Percentiles rank a stretch among this genome's conserved stretches.
phyloP scores from a whole-genome alignment of 306 rosid genomes.

The Castanopsis chinensis region DNA sequence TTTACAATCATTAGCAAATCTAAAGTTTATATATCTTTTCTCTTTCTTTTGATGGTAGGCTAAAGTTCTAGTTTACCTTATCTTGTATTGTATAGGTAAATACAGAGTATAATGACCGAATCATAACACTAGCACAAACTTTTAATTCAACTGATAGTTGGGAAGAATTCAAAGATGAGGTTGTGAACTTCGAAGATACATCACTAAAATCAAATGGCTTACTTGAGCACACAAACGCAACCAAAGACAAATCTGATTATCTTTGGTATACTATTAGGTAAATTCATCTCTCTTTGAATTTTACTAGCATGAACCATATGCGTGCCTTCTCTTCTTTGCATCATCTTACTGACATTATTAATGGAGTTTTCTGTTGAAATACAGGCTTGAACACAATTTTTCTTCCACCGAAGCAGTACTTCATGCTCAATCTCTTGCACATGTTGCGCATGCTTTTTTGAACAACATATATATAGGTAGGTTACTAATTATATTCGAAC shows the following conservation, averaged over 20 bases:
- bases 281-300: background rate
- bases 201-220: conserved; percentile 42
- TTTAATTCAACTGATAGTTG: conserved; percentile 51
- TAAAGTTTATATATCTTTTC: too few relatives aligned
- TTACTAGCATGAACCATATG: background rate
- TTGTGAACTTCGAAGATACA: conserved; percentile 47
- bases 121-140: conserved; percentile 20
- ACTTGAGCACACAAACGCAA: conserved; percentile 67
- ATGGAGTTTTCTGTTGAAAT: conserved; percentile 11
- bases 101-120: conserved; percentile 38
- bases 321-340: background rate
- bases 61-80: background rate
- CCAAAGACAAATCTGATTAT: conserved; percentile 73
- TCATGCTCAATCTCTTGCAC: conserved; percentile 47
- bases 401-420: conserved; percentile 53
- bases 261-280: conserved; percentile 70
- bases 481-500: too few relatives aligned
- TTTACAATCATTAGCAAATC: too few relatives aligned
- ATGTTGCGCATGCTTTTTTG: conserved; percentile 57
- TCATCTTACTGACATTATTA: background rate
- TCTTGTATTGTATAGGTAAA: conserved; percentile 31
- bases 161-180: conserved; percentile 49
- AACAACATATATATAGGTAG: conserved; percentile 47
- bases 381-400: conserved; percentile 49
- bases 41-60: too few relatives aligned